A percentile compares a stretch with the other conserved stretches of the same genome.
Evolutionary conservation across 1,284 basidiomycete species (phyloP).

Genomic region (Irpex sp.): DNA sequence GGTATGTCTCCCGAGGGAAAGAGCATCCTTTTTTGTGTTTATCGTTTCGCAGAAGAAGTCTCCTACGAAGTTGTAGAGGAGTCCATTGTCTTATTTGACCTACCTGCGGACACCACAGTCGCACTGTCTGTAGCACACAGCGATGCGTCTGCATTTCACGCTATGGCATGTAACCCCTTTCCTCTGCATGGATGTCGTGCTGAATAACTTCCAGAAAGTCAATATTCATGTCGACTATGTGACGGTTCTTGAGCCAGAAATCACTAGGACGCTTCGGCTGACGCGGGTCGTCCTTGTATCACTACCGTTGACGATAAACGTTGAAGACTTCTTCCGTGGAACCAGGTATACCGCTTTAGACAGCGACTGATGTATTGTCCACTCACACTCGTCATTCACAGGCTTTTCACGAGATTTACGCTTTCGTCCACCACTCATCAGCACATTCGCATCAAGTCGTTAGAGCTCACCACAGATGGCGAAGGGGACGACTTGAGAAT

Average conservation of each 20-base stretch:
- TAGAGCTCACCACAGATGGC: constrained; percentile 39
- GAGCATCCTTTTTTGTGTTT: neutral
- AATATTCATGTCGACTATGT: constrained; percentile 55
- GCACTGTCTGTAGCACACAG: constrained; percentile 57
- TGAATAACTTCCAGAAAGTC: constrained; percentile 49
- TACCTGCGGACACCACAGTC: constrained; percentile 40
- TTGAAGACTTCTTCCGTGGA: constrained; percentile 82
- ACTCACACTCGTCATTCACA: constrained; percentile 24
- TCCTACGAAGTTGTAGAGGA: constrained; percentile 34
- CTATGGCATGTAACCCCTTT: constrained; percentile 39
- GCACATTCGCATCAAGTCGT: constrained; percentile 61
- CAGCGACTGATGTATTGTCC: constrained; percentile 1
- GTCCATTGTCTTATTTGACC: constrained; percentile 40
- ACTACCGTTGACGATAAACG: constrained; percentile 77
- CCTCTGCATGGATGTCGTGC: neutral
- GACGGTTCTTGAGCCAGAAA: constrained; percentile 46
- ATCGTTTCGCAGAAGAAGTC: constrained; percentile 8
- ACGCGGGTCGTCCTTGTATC: constrained; percentile 53
- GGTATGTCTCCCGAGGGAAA: constrained; percentile 15
- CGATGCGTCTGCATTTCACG: constrained; percentile 48
- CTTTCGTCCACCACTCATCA: constrained; percentile 70
- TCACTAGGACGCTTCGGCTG: constrained; percentile 46
- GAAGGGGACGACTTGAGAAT: constrained; percentile 47
- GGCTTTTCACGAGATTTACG: constrained; percentile 76
- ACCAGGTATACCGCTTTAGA: constrained; percentile 23